A percentile compares a stretch with the other conserved stretches of the same genome.
These are phyloP conservation scores for Aspergillus hancockii DNA, from an alignment of 495 filamentous ascomycete species.

Conservation along the genomic window DNA sequence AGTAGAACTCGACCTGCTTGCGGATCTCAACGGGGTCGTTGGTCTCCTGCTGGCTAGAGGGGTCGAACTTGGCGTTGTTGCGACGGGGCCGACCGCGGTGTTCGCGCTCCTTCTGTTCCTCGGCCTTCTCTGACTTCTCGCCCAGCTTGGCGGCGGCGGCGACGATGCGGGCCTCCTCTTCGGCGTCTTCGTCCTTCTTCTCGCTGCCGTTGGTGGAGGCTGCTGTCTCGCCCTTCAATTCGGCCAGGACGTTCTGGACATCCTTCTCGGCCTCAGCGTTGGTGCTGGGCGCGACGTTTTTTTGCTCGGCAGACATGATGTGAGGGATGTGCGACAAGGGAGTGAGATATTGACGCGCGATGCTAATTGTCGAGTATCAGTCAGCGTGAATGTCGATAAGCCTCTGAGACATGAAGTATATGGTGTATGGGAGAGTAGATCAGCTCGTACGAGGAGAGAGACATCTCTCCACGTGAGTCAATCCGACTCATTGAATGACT, in stretches of 20 bases:
- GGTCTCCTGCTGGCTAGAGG: conserved; percentile 59
- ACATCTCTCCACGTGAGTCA: not conserved
- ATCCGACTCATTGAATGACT: not conserved
- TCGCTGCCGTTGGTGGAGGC: conserved; percentile 23
- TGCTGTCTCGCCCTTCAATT: conserved; percentile 45
- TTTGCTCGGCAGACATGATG: conserved; percentile 46
- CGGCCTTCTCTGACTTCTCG: conserved; percentile 42
- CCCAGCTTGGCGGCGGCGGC: conserved; percentile 47
- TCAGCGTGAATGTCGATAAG: conserved; percentile 6
- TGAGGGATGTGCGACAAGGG: conserved; percentile 5
- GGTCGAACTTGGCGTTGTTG: conserved; percentile 66
- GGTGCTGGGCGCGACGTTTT: conserved; percentile 34
- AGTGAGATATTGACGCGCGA: not conserved
- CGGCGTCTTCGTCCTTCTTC: conserved; percentile 34
- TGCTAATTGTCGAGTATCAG: not conserved
- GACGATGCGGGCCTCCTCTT: conserved; percentile 48
- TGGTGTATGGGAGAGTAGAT: not conserved
- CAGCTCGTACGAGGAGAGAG: not conserved
- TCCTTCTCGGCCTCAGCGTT: conserved; percentile 48
- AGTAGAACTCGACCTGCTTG: conserved; percentile 96
- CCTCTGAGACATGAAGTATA: conserved; percentile 9
- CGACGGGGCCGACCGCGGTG: conserved; percentile 20
- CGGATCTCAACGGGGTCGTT: conserved; percentile 77
- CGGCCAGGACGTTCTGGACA: conserved; percentile 48
- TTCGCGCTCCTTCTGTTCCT: conserved; percentile 30